Percentiles rank a stretch among this genome's conserved stretches.
phyloP scores from a whole-genome alignment of 805 yeast species.

The Saccharomyces jurei region DNA sequence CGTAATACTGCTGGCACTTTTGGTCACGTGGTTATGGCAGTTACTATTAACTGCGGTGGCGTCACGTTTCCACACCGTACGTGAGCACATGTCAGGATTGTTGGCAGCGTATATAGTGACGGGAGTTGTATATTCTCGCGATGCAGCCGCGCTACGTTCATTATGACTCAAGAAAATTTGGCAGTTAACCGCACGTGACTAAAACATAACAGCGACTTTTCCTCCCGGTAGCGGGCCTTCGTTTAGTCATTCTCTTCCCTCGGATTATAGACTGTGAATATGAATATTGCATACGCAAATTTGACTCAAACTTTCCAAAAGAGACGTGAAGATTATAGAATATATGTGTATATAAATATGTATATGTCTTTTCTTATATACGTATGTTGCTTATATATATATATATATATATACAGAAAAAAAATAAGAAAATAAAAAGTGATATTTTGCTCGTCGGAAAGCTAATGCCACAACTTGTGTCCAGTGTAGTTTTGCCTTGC shows the following conservation, averaged over 20 bases:
- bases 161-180: not conserved
- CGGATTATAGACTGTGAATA: not conserved
- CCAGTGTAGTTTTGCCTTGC: not conserved
- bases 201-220: not conserved
- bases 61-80: conserved; percentile 58
- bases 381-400: no score
- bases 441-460: not conserved
- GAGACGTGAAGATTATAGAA: no score
- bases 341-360: not conserved
- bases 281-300: not conserved
- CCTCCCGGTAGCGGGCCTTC: not conserved
- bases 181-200: not conserved
- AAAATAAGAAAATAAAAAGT: not conserved
- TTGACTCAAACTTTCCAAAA: not conserved
- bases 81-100: conserved; percentile 69
- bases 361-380: not conserved
- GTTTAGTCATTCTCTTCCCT: not conserved
- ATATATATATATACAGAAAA: not conserved
- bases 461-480: not conserved
- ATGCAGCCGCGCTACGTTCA: not conserved
- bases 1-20: conserved; percentile 28
- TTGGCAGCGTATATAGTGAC: conserved; percentile 46
- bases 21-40: conserved; percentile 76
- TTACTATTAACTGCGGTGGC: conserved; percentile 72
- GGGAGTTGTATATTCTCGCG: conserved; percentile 8